Base-by-base conservation (phyloP, 2,329 filamentous ascomycete species). In the Fusarium floridanum region DNA sequence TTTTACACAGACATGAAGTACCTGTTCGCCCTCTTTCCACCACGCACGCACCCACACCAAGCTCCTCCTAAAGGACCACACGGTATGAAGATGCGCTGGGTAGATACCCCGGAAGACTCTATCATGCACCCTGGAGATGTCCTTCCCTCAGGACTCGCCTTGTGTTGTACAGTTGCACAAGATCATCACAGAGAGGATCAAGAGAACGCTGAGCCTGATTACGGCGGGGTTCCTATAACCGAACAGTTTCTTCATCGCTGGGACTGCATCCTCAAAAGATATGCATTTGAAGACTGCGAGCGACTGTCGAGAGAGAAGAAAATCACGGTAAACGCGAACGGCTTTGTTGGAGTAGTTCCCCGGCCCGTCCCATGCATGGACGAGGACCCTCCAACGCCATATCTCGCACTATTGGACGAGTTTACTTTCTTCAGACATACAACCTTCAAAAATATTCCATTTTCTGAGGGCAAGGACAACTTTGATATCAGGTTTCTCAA, bases 1-100 rank as follows among this genome's bases (percentile, higher is more conserved):
- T 72, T 73, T 16, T 71, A 73, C 22, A 39, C 32, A 14, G 5
- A 32, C 1, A 29, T 55, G 14, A n/a, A 41, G 8, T 7, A 20
- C n/a, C 14, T 24, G 9, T 22, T 68, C 17, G 66, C 36, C 11
- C 45, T 68, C 6, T 68, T 66, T 43, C 55, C 61, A 11, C 8
- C 61, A 4, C 5, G 22, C 6, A 45, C 17, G n/a, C 16, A 43
- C n/a, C 24, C 16, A 5, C 6, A 61, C 12, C 55, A 66, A 11
- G 27, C 27, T 3, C 36, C 55, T 1, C 62, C 66, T 2, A 17
- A 14, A 6, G 10, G n/a, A 4, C 32, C 17, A 3, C 22, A 41
- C 6, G 14, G 12, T 16, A 29, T 34, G 34, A n/a, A 29, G 7
- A 65, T 65, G 27, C 43, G 62, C 55, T 68, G 55, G 61, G 17